Evolutionary conservation across 2,329 filamentous ascomycete species (phyloP).

Genomic region (Fusarium liriodendri): DNA sequence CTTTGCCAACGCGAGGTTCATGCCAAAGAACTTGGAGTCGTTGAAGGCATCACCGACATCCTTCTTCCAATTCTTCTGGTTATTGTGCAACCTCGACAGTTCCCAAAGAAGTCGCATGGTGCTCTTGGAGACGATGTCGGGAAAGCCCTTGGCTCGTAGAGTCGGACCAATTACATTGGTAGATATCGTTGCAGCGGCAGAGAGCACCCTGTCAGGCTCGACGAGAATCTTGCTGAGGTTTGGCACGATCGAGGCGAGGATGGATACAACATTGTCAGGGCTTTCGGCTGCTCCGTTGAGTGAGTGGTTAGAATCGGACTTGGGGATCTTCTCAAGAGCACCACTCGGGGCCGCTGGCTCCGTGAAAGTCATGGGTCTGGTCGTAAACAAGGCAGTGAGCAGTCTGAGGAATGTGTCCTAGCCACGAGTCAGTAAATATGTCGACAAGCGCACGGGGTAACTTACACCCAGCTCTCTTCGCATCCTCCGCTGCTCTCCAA

Average conservation of each 20-base stretch:
- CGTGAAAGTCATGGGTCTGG: conserved; percentile 79
- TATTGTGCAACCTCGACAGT: conserved; percentile 80
- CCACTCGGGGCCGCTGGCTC: conserved; percentile 59
- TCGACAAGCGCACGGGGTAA: neutral
- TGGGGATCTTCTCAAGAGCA: conserved; percentile 52
- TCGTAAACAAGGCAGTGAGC: conserved; percentile 93
- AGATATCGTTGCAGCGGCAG: conserved; percentile 83
- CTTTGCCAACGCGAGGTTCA: conserved; percentile 72
- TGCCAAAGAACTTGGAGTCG: conserved; percentile 86
- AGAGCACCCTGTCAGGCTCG: conserved; percentile 84
- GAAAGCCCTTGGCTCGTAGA: conserved; percentile 86
- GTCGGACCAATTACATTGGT: conserved; percentile 84
- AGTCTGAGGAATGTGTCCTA: conserved; percentile 90
- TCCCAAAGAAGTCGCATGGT: conserved; percentile 80
- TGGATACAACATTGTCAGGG: conserved; percentile 81
- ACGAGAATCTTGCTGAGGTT: conserved; percentile 85
- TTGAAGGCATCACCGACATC: conserved; percentile 94
- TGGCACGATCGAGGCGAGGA: conserved; percentile 82
- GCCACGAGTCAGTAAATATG: conserved; percentile 42
- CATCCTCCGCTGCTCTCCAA: conserved; percentile 94
- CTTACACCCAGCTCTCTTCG: conserved; percentile 84
- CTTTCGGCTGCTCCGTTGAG: conserved; percentile 56
- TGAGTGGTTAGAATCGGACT: conserved; percentile 50
- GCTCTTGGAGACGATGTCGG: conserved; percentile 80
- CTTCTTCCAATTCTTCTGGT: conserved; percentile 92